phyloP scores from a whole-genome alignment of 805 yeast species.

The Tetrapisispora nanseiensis region DNA sequence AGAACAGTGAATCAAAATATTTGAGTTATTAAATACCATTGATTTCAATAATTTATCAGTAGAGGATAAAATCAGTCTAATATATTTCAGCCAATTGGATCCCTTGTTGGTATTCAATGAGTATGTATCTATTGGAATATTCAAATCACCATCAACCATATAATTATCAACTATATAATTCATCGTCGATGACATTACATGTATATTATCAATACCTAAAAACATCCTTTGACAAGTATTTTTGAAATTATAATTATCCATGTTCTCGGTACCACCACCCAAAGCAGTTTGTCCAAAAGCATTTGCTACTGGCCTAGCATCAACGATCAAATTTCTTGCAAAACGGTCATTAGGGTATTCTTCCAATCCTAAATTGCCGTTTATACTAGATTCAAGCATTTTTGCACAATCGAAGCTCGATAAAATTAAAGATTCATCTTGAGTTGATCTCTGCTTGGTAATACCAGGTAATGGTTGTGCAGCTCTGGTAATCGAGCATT shows the following conservation, averaged over 20 bases:
- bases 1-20: conserved; percentile 83
- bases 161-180: conserved; percentile 46
- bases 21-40: conserved; percentile 73
- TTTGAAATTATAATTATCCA: conserved; percentile 68
- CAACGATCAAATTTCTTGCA: conserved; percentile 61
- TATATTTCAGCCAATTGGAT: conserved; percentile 71
- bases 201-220: conserved; percentile 89
- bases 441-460: conserved; percentile 77
- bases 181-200: conserved; percentile 84
- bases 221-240: conserved; percentile 53
- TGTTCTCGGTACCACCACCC: conserved; percentile 96
- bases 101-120: conserved; percentile 40
- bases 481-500: conserved; percentile 76
- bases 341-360: conserved; percentile 10
- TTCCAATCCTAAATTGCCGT: neutral
- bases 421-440: conserved; percentile 74
- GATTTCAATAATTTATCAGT: conserved; percentile 72
- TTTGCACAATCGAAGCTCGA: conserved; percentile 61
- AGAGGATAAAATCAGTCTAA: conserved; percentile 58
- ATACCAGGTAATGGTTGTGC: conserved; percentile 90
- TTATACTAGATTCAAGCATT: neutral
- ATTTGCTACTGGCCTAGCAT: conserved; percentile 85
- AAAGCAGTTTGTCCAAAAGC: conserved; percentile 94
- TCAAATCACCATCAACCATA: conserved; percentile 58
- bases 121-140: conserved; percentile 42